phyloP scores from a whole-genome alignment of 202 grass and related monocot species.

The Zizania palustris region DNA sequence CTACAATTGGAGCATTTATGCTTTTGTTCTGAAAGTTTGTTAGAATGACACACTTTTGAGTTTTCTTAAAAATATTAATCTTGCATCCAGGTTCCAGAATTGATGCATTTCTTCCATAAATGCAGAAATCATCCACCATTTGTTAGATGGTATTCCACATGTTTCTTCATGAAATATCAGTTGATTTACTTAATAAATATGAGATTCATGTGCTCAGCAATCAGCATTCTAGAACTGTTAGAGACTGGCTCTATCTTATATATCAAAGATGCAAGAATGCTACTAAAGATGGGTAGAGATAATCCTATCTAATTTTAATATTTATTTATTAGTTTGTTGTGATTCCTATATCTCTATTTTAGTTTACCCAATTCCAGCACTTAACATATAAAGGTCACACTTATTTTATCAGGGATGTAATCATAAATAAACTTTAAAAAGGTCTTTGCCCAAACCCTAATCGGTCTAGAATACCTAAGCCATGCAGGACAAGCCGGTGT shows the following conservation, averaged over 20 bases:
- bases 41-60: not conserved
- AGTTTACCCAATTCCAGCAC: too few relatives aligned
- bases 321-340: too few relatives aligned
- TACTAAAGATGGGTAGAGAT: not conserved
- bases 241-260: not conserved
- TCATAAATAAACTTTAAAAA: too few relatives aligned
- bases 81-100: not conserved
- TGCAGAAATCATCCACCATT: conserved; percentile 7
- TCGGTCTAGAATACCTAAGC: not conserved
- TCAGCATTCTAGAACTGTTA: not conserved
- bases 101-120: not conserved
- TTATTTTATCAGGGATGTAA: too few relatives aligned
- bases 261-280: not conserved
- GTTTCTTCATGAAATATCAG: conserved; percentile 22
- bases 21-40: not conserved
- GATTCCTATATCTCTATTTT: too few relatives aligned
- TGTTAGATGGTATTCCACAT: conserved; percentile 16
- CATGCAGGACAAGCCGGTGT: not conserved
- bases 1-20: conserved; percentile 4
- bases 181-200: not conserved
- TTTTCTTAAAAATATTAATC: conserved; percentile 3
- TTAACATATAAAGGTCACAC: too few relatives aligned
- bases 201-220: not conserved
- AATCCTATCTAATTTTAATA: too few relatives aligned
- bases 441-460: too few relatives aligned